A percentile compares a stretch with the other conserved stretches of the same genome.
Conservation (phyloP, 441 rosid species). For the Capsella rubella region DNA sequence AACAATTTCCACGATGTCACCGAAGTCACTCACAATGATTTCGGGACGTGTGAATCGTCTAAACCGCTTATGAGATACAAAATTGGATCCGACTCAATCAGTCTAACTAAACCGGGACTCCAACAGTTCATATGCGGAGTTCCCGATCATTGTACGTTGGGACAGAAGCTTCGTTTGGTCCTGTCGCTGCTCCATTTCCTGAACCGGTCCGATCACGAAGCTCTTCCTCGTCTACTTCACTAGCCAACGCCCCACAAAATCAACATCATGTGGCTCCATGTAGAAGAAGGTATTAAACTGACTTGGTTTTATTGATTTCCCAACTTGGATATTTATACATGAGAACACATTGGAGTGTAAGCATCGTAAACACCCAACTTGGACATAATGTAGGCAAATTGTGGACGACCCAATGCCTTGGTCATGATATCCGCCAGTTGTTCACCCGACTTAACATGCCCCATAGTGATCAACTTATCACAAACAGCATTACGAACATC, state of each 20-base stretch:
- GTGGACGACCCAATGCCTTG: no score
- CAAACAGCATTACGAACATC: no score
- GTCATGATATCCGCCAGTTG: no score
- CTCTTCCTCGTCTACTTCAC: constrained; percentile 14
- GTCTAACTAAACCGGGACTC: constrained; percentile 22
- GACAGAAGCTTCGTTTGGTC: constrained; percentile 9
- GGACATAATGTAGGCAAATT: no score
- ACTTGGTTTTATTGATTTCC: no score
- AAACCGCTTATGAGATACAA: constrained; percentile 12
- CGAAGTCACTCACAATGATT: constrained; percentile 24
- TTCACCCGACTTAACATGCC: no score
- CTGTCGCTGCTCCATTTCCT: constrained; percentile 1
- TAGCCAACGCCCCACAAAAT: no score
- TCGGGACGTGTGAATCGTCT: constrained; percentile 2
- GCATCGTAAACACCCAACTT: no score
- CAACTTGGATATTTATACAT: no score
- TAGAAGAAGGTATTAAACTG: no score
- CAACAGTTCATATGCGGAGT: neutral
- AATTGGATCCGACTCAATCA: constrained; percentile 9
- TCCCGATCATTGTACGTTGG: neutral
- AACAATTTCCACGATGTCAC: constrained; percentile 20
- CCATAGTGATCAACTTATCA: no score
- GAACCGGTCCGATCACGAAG: constrained; percentile 2
- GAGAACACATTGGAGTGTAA: no score
- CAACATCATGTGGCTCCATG: neutral